Evolutionary conservation across 1,284 basidiomycete species (phyloP), one percentile per base, ranked within the genome.

Genomic region (Irpex lacteus): DNA sequence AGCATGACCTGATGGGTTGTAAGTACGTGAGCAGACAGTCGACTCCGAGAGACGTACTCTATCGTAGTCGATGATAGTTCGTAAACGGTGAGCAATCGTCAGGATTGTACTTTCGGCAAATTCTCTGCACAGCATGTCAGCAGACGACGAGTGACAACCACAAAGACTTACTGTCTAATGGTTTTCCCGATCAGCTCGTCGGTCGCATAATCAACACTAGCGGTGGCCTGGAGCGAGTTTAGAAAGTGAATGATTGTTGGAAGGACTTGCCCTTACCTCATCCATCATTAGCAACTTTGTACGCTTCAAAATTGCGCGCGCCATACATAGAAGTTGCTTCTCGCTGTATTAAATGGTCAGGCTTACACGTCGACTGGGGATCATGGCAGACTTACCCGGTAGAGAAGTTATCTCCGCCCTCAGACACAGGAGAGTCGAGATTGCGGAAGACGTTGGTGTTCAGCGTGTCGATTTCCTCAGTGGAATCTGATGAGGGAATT

Each of bases 351-450:
- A 37, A 36, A 11, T 53, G 19, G 18, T 44, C 5, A 60, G 60
- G 54, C 60, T 32, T 2, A 18, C 66, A 5, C n/a, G 56, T 18
- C 21, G 59, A 61, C 56, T 49, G 15, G 50, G n/a, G 19, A 52
- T n/a, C 2, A 55, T 65, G 11, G 18, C 34, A 47, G 11, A 70
- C 82, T 54, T 69, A 90, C 90, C 95, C 95, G 5, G 91, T 91
- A 0, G 91, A 95, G 74, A 97, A 96, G 76, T 97, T 98, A 54
- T 96, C 95, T n/a, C 95, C 95, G 1, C 90, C 90, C 76, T 94
- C 93, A 1, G 91, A 91, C 8, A 98, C 94, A 13, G 86, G 76
- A 0, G 91, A 93, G 65, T 95, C 92, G 2, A 98, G 82, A 73
- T 95, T 89, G 38, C 87, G 85, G 85, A 98, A 98, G 4, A 95